Conservation (phyloP, 2,329 filamentous ascomycete species). For the Fusarium stilboides region DNA sequence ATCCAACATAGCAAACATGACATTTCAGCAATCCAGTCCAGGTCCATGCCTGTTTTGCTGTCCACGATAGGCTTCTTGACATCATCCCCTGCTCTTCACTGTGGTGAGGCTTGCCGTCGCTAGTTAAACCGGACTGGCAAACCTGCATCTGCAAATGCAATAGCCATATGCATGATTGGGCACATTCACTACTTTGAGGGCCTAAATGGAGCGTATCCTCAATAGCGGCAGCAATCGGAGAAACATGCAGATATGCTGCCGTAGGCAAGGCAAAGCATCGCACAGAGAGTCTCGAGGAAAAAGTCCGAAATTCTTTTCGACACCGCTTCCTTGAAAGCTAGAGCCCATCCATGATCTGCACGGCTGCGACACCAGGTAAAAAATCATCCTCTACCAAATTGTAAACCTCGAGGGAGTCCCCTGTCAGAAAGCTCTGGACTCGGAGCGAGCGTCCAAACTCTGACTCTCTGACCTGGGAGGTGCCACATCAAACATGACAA, state of each 20-base stretch:
- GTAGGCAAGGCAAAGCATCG: conserved; percentile 27
- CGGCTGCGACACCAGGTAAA: conserved; percentile 22
- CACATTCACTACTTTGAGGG: conserved; percentile 14
- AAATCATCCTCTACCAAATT: conserved; percentile 2
- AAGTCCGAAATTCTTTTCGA: conserved; percentile 31
- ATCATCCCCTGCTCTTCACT: conserved; percentile 31
- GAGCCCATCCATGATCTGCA: conserved; percentile 45
- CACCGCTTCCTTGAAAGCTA: conserved; percentile 44
- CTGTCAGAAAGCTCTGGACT: conserved; percentile 10
- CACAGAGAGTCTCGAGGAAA: conserved; percentile 28
- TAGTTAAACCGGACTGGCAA: conserved; percentile 32
- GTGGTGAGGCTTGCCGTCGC: conserved; percentile 34
- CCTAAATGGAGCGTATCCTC: no score
- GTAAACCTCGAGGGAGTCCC: conserved; percentile 25
- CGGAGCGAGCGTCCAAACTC: conserved; percentile 5
- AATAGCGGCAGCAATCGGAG: no score
- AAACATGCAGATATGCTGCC: conserved; percentile 19
- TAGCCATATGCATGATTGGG: conserved; percentile 34
- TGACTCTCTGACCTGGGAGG: background rate
- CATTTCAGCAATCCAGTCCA: no score
- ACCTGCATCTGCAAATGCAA: conserved; percentile 36
- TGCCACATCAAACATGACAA: conserved; percentile 35
- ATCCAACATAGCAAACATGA: background rate
- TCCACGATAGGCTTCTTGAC: conserved; percentile 31
- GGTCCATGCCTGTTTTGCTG: conserved; percentile 5